These are phyloP conservation scores for Fusarium illudens DNA, from an alignment of 2,329 filamentous ascomycete genomes.

Conservation along the genomic window DNA sequence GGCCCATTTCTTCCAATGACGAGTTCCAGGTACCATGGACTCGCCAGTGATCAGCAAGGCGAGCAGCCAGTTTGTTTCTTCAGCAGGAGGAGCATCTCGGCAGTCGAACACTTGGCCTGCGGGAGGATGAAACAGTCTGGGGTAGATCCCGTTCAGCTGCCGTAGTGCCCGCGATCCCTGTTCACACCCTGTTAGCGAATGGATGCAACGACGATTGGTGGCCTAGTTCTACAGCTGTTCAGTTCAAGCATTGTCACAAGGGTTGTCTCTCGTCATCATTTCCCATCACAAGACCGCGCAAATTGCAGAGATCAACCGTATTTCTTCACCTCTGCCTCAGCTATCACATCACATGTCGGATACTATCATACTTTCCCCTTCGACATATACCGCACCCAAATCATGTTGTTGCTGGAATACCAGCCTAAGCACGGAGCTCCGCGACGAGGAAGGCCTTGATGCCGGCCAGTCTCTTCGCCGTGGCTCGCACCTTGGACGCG, in stretches of 20 bases:
- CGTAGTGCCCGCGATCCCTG: conserved; percentile 5
- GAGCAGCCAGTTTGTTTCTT: neutral
- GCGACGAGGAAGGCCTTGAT: conserved; percentile 21
- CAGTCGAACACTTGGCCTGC: neutral
- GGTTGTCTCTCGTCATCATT: neutral
- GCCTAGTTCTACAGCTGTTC: neutral
- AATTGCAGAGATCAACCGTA: neutral
- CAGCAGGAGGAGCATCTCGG: neutral
- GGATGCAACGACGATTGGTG: neutral
- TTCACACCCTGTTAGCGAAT: neutral
- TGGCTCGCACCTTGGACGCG: conserved; percentile 2
- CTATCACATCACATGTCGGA: neutral
- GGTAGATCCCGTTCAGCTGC: conserved; percentile 4
- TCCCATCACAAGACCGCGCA: neutral
- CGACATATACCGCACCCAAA: too few relatives aligned
- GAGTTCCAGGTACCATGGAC: fast-evolving
- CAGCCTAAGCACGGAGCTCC: neutral
- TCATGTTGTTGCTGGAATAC: neutral
- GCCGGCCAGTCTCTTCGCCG: neutral
- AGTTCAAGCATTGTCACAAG: neutral
- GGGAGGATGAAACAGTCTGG: conserved; percentile 6
- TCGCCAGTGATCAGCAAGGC: neutral
- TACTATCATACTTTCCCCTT: neutral
- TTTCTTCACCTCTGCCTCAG: neutral
- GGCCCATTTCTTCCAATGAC: neutral